phyloP scores from a whole-genome alignment of 257 asterid species.

The Scutellaria baicalensis region DNA sequence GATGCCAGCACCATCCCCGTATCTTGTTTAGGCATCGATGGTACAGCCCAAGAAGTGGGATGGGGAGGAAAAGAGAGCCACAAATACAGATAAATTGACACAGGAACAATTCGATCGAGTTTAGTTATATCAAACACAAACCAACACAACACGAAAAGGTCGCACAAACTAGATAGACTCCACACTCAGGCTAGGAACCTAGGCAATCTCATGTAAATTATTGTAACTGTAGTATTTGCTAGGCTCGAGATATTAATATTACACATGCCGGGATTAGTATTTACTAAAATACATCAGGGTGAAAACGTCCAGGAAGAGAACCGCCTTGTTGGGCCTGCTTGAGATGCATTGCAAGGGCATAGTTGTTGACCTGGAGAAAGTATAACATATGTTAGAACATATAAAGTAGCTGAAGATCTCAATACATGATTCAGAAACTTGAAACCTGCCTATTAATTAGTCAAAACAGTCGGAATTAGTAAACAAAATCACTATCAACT shows the following conservation, averaged over 20 bases:
- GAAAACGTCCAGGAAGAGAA: slow-evolving; percentile 67
- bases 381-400: background rate
- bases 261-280: background rate
- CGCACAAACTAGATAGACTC: background rate
- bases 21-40: background rate
- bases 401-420: background rate
- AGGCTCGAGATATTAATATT: background rate
- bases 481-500: background rate
- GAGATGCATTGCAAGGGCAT: slow-evolving; percentile 80
- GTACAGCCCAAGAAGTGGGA: background rate
- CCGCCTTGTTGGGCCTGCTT: slow-evolving; percentile 78
- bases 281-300: slow-evolving; percentile 76
- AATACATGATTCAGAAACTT: background rate
- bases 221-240: background rate
- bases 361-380: slow-evolving; percentile 24
- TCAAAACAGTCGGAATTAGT: background rate
- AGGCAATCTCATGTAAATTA: background rate
- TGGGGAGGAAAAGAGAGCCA: background rate
- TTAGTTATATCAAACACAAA: background rate
- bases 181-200: background rate
- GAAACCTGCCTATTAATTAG: background rate
- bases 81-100: background rate
- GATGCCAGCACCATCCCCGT: background rate
- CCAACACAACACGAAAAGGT: background rate
- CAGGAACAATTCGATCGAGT: background rate